These are phyloP conservation scores for Aspergillus proliferans DNA, from an alignment of 2,329 filamentous ascomycete species.

Conservation along the genomic window DNA sequence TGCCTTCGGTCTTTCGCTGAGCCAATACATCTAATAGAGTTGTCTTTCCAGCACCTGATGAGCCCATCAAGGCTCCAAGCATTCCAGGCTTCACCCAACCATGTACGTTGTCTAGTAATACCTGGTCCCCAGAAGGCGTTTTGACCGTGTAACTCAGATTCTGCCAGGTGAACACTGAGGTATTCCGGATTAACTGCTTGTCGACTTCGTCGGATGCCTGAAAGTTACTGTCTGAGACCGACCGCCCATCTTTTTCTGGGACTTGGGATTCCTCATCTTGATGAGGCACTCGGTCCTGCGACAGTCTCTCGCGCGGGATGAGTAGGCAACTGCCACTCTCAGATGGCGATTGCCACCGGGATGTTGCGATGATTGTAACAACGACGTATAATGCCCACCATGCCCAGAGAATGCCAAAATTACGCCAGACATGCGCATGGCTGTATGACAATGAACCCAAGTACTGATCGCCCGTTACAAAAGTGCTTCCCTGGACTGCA, in stretches of 20 bases:
- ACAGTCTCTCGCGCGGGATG: conserved; percentile 56
- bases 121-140: conserved; percentile 48
- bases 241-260: conserved; percentile 17
- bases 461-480: conserved; percentile 55
- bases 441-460: conserved; percentile 50
- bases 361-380: conserved; percentile 54
- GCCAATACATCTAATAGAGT: conserved; percentile 70
- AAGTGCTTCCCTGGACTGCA: conserved; percentile 44
- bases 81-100: conserved; percentile 73
- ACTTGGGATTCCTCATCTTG: conserved; percentile 47
- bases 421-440: conserved; percentile 51
- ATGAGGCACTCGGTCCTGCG: conserved; percentile 27
- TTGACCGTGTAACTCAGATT: conserved; percentile 65
- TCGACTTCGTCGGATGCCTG: conserved; percentile 22
- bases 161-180: conserved; percentile 68
- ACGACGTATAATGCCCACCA: conserved; percentile 57
- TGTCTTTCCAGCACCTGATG: conserved; percentile 68
- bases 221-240: conserved; percentile 9
- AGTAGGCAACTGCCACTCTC: conserved; percentile 52
- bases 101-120: conserved; percentile 60
- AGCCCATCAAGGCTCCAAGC: conserved; percentile 72
- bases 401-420: conserved; percentile 57
- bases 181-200: conserved; percentile 53
- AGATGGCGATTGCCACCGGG: conserved; percentile 49
- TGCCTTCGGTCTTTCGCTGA: conserved; percentile 61